phyloP scores from a whole-genome alignment of 257 asterid genomes.

The Lithospermum erythrorhizon region DNA sequence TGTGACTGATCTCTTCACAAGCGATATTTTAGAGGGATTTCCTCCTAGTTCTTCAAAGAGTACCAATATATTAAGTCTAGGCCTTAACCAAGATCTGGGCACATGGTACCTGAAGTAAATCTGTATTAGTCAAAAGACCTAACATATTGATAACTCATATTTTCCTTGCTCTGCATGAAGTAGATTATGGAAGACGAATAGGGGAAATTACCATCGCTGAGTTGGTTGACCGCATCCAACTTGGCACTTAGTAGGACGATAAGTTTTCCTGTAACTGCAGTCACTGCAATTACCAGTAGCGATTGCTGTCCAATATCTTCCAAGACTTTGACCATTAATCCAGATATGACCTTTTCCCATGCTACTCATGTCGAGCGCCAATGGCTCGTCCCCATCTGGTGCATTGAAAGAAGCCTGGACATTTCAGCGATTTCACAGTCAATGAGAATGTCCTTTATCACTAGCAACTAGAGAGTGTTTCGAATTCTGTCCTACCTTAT shows the following conservation, averaged over 20 bases:
- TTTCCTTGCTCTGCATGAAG: neutral
- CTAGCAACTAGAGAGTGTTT: neutral
- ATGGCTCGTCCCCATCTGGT: conserved; percentile 17
- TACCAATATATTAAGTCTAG: conserved; percentile 18
- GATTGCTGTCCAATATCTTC: conserved; percentile 11
- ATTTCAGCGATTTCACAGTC: neutral
- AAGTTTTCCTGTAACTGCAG: conserved; percentile 8
- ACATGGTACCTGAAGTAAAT: conserved; percentile 15
- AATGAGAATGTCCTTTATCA: neutral
- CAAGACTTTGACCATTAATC: conserved; percentile 12
- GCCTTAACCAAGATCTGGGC: conserved; percentile 20
- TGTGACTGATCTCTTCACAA: conserved; percentile 13
- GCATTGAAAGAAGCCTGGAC: conserved; percentile 16
- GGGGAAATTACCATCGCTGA: conserved; percentile 14
- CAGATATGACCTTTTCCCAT: conserved; percentile 21
- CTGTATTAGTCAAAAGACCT: neutral
- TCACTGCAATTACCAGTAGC: conserved; percentile 5
- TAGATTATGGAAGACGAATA: neutral
- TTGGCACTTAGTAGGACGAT: conserved; percentile 10
- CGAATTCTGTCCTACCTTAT: conserved; percentile 9
- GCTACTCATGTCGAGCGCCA: conserved; percentile 13
- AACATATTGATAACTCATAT: neutral
- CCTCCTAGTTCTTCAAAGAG: conserved; percentile 22
- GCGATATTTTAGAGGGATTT: conserved; percentile 10
- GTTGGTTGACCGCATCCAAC: conserved; percentile 13